phyloP scores from a whole-genome alignment of 1,284 basidiomycete genomes.

The Ustilago sp. region DNA sequence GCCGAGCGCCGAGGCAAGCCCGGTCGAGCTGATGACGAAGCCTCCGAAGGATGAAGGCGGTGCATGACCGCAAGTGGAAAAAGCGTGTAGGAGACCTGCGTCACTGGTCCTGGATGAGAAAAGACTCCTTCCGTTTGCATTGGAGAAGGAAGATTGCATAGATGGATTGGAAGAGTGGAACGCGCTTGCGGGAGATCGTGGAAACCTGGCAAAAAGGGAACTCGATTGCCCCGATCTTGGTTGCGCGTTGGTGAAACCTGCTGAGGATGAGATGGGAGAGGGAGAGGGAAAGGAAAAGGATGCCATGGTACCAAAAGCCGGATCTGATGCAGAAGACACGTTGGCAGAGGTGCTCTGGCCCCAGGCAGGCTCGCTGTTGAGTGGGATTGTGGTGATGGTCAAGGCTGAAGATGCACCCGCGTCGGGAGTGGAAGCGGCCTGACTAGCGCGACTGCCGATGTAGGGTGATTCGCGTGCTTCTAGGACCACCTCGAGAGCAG shows the following conservation, averaged over 20 bases:
- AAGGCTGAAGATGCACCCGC: conserved; percentile 9
- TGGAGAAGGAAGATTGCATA: conserved; percentile 35
- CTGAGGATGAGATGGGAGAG: conserved; percentile 13
- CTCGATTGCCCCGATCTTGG: background rate
- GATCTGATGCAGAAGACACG: conserved; percentile 4
- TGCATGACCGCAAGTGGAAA: conserved; percentile 30
- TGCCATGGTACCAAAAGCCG: conserved; percentile 21
- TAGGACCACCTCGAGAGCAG: conserved; percentile 28
- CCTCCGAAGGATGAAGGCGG: conserved; percentile 49
- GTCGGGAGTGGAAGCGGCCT: conserved; percentile 22
- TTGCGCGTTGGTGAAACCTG: background rate
- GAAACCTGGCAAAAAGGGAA: conserved; percentile 16
- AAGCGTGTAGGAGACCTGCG: conserved; percentile 30
- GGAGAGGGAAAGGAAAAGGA: conserved; percentile 36
- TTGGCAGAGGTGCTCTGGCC: conserved; percentile 29
- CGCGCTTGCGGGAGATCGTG: conserved; percentile 19
- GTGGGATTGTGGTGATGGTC: conserved; percentile 30
- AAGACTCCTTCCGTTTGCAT: conserved; percentile 11
- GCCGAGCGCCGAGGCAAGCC: conserved; percentile 22
- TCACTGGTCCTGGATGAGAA: conserved; percentile 18
- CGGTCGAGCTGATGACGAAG: conserved; percentile 34
- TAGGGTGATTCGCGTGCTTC: conserved; percentile 42
- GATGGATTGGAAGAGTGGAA: conserved; percentile 38
- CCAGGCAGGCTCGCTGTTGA: conserved; percentile 39
- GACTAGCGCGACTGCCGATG: conserved; percentile 29